phyloP scores from a whole-genome alignment of 441 rosid species.

The Pelargonium fulgidum region DNA sequence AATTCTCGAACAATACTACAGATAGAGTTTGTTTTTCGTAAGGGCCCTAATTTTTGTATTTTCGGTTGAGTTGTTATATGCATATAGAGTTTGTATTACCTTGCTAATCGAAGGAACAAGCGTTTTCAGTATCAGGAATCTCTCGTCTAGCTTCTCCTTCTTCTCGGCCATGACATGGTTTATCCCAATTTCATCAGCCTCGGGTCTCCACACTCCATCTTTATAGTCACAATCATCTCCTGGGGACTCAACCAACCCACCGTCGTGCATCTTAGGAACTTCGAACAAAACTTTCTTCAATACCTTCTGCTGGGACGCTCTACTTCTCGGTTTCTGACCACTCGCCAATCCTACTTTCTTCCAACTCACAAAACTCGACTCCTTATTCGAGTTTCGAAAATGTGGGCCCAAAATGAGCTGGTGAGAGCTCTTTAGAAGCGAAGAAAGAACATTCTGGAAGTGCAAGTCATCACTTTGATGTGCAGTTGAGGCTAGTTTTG shows the following conservation, averaged over 20 bases:
- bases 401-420: constrained; percentile 46
- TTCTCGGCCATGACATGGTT: constrained; percentile 41
- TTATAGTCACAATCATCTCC: constrained; percentile 29
- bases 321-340: constrained; percentile 17
- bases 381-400: constrained; percentile 36
- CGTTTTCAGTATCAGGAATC: constrained; percentile 51
- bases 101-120: constrained; percentile 59
- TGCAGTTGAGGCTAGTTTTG: constrained; percentile 31
- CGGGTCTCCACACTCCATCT: constrained; percentile 35
- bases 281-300: constrained; percentile 65
- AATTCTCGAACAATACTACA: too few species aligned
- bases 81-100: constrained; percentile 36
- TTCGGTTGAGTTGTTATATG: neutral
- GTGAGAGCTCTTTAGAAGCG: constrained; percentile 55
- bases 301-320: constrained; percentile 35
- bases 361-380: constrained; percentile 65
- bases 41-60: too few species aligned
- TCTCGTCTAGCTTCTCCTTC: constrained; percentile 51
- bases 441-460: constrained; percentile 61
- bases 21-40: too few species aligned
- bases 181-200: constrained; percentile 42
- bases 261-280: constrained; percentile 55
- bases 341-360: constrained; percentile 31
- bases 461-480: constrained; percentile 46
- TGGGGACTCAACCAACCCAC: constrained; percentile 29